These are phyloP conservation scores for Aspergillus carlsbadensis DNA, from an alignment of 495 filamentous ascomycete genomes.

Conservation along the genomic window DNA sequence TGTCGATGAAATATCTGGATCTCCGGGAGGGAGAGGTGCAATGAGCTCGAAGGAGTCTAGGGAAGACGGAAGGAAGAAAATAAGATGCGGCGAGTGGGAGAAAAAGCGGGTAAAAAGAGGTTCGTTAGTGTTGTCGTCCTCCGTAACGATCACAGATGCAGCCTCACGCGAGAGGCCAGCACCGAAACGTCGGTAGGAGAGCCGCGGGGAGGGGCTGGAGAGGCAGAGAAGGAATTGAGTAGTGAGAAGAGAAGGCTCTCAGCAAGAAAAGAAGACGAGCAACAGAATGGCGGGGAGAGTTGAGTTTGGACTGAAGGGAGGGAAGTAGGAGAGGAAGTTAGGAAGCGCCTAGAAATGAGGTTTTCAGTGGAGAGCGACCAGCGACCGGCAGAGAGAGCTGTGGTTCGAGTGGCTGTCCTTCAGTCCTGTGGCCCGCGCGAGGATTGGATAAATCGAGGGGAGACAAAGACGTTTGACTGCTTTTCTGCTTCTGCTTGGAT, in stretches of 20 bases:
- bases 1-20: slow-evolving; percentile 25
- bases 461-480: background rate
- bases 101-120: slow-evolving; percentile 30
- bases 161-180: slow-evolving; percentile 46
- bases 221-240: slow-evolving; percentile 8
- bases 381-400: slow-evolving; percentile 8
- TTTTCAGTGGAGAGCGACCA: slow-evolving; percentile 14
- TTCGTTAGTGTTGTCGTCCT: slow-evolving; percentile 21
- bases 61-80: slow-evolving; percentile 36
- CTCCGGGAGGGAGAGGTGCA: slow-evolving; percentile 34
- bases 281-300: slow-evolving; percentile 1
- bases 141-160: slow-evolving; percentile 27
- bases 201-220: slow-evolving; percentile 30
- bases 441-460: background rate
- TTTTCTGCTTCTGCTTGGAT: background rate
- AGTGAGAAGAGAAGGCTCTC: slow-evolving; percentile 23
- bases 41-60: slow-evolving; percentile 36
- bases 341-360: slow-evolving; percentile 14
- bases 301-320: slow-evolving; percentile 7
- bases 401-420: slow-evolving; percentile 3
- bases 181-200: slow-evolving; percentile 36
- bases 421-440: background rate
- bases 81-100: slow-evolving; percentile 30
- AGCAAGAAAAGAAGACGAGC: slow-evolving; percentile 3
- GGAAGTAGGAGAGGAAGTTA: slow-evolving; percentile 4